Evolutionary conservation across 148 eudicot genomes (phyloP).

Genomic region (Diospyros lotus): DNA sequence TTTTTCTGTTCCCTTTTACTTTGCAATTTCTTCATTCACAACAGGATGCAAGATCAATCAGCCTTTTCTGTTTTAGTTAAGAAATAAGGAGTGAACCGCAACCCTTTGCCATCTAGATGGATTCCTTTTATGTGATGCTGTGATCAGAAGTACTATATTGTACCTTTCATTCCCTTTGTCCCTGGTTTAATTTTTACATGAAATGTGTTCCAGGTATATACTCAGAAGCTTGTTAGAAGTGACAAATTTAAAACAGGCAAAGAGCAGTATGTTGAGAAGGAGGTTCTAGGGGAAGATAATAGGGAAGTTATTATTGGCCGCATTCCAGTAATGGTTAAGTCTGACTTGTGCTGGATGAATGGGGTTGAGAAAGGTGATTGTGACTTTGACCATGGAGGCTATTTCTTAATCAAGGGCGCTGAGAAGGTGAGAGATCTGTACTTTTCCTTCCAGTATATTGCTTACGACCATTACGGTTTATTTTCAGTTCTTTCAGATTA

Average conservation of each 20-base stretch:
- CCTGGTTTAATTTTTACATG: conserved; percentile 1
- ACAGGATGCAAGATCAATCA: too few relatives aligned
- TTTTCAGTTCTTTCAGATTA: background rate
- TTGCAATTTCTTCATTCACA: too few relatives aligned
- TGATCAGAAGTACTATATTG: background rate
- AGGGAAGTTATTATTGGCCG: conserved; percentile 63
- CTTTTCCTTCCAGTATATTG: background rate
- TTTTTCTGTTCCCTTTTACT: background rate
- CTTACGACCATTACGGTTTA: background rate
- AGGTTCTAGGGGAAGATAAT: conserved; percentile 26
- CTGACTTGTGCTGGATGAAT: conserved; percentile 90
- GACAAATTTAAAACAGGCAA: conserved; percentile 80
- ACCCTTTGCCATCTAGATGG: background rate
- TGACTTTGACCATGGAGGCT: conserved; percentile 95
- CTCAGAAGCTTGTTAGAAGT: conserved; percentile 49
- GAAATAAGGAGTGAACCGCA: background rate
- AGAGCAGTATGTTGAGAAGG: conserved; percentile 47
- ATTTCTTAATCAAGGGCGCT: conserved; percentile 91
- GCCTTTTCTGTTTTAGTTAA: too few relatives aligned
- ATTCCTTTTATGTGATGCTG: background rate
- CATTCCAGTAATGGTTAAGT: conserved; percentile 93
- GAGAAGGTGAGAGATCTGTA: conserved; percentile 59
- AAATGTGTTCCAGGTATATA: conserved; percentile 53
- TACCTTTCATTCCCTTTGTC: background rate
- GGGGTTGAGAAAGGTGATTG: conserved; percentile 62